Base-by-base conservation (phyloP, 192 early-diverging fungal species). In the Gamsiella multidivaricata region DNA sequence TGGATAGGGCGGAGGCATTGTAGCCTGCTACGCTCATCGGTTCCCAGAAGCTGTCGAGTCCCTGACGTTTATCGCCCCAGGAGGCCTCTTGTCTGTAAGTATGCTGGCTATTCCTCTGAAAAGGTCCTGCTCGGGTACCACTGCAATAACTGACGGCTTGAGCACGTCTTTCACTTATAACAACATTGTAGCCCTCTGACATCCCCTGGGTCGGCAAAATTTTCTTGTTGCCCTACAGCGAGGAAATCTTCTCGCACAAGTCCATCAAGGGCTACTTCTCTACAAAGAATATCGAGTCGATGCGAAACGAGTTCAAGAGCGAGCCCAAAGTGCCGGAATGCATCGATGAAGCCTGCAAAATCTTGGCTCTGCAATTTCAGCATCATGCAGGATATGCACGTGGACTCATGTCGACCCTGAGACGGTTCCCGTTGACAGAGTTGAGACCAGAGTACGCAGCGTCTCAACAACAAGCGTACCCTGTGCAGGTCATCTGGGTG, bases 401-500 rank as follows among this genome's bases (percentile, higher is more conserved):
- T 36, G 74, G 74, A 28, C 15, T 78, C 42, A 78, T 78, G 74
- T 78, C 66, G 31, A 78, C 74, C 4, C 22, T 78, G 32, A 62
- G 58, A 31, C 20, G 18, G 26, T 78, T 78, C 41, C 74, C 74
- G 4, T 58, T 78, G 52, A 69, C 65, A 5, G 54, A 20, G 1
- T 23, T 78, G 54, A 22, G 22, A 7, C 33, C 43, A 18, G 23
- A 61, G 34, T 78, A 45, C 36, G 36, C 65, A 18, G n/a, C 74
- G 0, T 33, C 8, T 3, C 74, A 69, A 23, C 36, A 61, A 3
- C 53, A 61, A n/a, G 9, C 50, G 15, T 78, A 37, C 34, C 74
- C 74, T 22, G 61, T 78, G 3, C 74, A 78, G 37, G n/a, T 64
- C 18, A 61, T 78, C 34, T 78, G 74, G 74, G 69, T 70, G 46